These are phyloP conservation scores for Diaporthe sp. DNA, from an alignment of 2,329 filamentous ascomycete genomes.

Conservation along the genomic window DNA sequence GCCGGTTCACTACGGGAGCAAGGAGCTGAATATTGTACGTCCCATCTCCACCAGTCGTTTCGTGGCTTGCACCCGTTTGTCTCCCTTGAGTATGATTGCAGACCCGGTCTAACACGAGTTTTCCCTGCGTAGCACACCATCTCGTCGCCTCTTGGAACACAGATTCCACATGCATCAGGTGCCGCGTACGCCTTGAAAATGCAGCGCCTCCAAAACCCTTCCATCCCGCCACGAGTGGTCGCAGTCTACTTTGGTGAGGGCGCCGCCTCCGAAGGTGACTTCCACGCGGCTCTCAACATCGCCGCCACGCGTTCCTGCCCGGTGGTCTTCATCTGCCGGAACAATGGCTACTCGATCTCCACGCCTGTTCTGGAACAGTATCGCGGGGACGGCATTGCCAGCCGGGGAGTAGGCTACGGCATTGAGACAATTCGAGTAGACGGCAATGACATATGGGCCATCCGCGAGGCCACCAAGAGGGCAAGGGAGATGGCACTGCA, in stretches of 20 bases:
- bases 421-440: constrained; percentile 87
- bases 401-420: constrained; percentile 83
- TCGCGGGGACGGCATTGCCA: constrained; percentile 85
- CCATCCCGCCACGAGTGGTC: constrained; percentile 71
- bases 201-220: constrained; percentile 76
- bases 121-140: constrained; percentile 74
- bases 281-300: constrained; percentile 86
- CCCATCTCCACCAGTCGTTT: not conserved
- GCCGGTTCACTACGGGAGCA: constrained; percentile 96
- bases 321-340: constrained; percentile 84
- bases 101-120: not conserved
- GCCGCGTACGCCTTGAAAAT: constrained; percentile 85
- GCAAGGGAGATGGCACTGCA: constrained; percentile 84
- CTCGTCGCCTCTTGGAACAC: constrained; percentile 82
- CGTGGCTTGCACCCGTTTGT: not conserved
- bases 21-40: constrained; percentile 84
- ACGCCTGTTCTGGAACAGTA: constrained; percentile 87
- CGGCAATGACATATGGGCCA: constrained; percentile 86
- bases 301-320: constrained; percentile 83
- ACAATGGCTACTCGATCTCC: constrained; percentile 87
- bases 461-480: constrained; percentile 76
- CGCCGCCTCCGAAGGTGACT: constrained; percentile 85
- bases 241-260: constrained; percentile 88
- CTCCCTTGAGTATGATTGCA: not conserved
- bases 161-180: constrained; percentile 84